Base-by-base conservation (phyloP, 306 rosid species). In the Fragaria ananassa region DNA sequence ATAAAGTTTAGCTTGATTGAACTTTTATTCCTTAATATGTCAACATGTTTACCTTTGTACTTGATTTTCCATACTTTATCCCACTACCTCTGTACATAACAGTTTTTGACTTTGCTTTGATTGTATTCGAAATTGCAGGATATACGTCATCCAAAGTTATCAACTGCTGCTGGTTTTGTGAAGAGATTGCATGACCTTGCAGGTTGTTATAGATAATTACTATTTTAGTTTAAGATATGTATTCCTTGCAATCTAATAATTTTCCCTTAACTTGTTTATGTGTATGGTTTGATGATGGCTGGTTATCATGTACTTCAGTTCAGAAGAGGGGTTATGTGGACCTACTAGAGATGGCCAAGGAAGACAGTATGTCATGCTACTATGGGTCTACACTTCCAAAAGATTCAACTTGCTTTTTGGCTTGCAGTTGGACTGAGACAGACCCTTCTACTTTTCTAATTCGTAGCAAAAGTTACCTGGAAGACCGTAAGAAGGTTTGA, bases 371-470 rank as follows among this genome's bases (percentile, higher is more conserved):
- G 13, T 23, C 82, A 37, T 83, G 87, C 77, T 76, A 71, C 68
- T 89, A 84, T 51, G 97, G 98, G 60, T 44, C 83, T 77, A 93
- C 98, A 21, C 97, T 93, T 75, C 89, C 74, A 19, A 81, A 87
- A 11, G 96, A 93, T 81, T 58, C 91, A 34, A 89, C 66, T 71
- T 88, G 84, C 81, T 65, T 71, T 78, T 81, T 66, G 78, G 91
- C 93, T 23, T 87, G 91, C 86, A 85, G 86, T 64, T 89, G 91
- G 96, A 82, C 98, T 74, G 73, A 85, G 74, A 70, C 93, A 72
- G 98, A 93, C 78, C 93, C 98, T 74, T 85, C 98, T 78, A 87
- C 89, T 78, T 93, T 91, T 82, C 82, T 91, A 77, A 86, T 93
- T 61, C 91, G 98, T 29, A 97, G 97, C 49, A 85, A 87, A 84